Conservation (phyloP, 179 eudicot genomes). For the Nepenthes alata region DNA sequence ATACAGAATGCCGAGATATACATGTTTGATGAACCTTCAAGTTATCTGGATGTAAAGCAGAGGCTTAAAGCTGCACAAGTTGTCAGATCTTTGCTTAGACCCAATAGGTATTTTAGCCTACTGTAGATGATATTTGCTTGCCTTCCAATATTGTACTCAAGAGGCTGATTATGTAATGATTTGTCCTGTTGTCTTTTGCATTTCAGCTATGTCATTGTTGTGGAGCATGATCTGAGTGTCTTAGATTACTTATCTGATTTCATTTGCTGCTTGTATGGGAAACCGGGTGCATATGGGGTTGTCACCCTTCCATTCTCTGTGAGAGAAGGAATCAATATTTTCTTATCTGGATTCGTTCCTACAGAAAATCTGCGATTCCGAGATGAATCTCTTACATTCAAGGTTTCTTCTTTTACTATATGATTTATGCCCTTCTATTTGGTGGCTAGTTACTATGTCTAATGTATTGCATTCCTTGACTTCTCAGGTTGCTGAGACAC, state of each 20-base stretch:
- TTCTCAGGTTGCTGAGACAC: conserved; percentile 82
- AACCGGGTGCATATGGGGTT: conserved; percentile 97
- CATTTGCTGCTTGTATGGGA: conserved; percentile 95
- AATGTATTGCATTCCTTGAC: background rate
- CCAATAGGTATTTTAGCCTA: conserved; percentile 46
- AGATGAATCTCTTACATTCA: conserved; percentile 94
- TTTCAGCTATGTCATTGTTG: conserved; percentile 92
- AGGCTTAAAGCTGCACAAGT: conserved; percentile 98
- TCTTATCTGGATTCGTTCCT: conserved; percentile 92
- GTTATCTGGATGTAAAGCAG: conserved; percentile 94
- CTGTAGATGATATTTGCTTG: background rate
- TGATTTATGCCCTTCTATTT: background rate
- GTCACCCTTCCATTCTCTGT: conserved; percentile 98
- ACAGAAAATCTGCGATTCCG: conserved; percentile 88
- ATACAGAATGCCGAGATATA: conserved; percentile 82
- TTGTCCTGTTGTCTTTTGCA: conserved; percentile 11
- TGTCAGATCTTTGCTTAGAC: conserved; percentile 75
- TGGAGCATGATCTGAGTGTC: conserved; percentile 96
- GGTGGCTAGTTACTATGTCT: background rate
- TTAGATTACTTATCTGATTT: conserved; percentile 91
- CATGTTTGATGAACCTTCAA: conserved; percentile 98
- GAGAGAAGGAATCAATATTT: conserved; percentile 95
- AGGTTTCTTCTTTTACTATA: conserved; percentile 31
- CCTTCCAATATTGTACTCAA: background rate
- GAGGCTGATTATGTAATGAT: background rate